Evolutionary conservation across 129 eudicot genomes (phyloP), one percentile per base, ranked within the genome.

Genomic region (Logfia minima): DNA sequence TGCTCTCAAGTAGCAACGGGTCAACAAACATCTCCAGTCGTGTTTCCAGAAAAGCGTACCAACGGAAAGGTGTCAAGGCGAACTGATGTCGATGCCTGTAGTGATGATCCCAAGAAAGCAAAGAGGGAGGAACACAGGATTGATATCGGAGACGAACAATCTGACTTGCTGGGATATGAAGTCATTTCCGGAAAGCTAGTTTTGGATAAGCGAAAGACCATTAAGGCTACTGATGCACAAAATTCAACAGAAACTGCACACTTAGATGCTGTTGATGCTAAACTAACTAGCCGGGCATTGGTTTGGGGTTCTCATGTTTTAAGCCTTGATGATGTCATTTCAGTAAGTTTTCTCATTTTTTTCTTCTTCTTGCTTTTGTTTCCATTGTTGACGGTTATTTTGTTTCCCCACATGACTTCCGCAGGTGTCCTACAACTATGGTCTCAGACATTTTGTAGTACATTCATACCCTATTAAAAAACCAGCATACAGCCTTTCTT

Each of bases 231-330:
- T 10, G 96, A 87, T 72, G 74, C 68, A 66, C 79, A 87, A 79
- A 74, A 81, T 32, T 86, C 90, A 77, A 81, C 85, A 1, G 98
- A 91, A 39, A 73, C 65, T 73, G 62, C 78, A 41, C 88, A 76
- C 71, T 83, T 81, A 72, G 90, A 86, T 75, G 77, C 90, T n/a
- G 85, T 89, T 72, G 98, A 94, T 80, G 98, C 96, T 80, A 94
- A 91, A 89, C 89, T 94, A 45, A 87, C 98, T n/a, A 94, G 96
- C 92, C 87, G 90, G 84, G 92, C 96, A 31, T 74, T 94, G 81
- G 86, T 94, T 83, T 94, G 98, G 97, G 93, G 96, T 77, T 87
- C 96, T 72, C 85, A 89, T 72, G 77, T 86, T 78, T 68, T 94
- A 72, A 76, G 73, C 65, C 92, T 94, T 37, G 93, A 88, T 32